These are phyloP conservation scores for Basidiobolus meristosporus DNA, from an alignment of 371 early-diverging fungal genomes.

Conservation along the genomic window DNA sequence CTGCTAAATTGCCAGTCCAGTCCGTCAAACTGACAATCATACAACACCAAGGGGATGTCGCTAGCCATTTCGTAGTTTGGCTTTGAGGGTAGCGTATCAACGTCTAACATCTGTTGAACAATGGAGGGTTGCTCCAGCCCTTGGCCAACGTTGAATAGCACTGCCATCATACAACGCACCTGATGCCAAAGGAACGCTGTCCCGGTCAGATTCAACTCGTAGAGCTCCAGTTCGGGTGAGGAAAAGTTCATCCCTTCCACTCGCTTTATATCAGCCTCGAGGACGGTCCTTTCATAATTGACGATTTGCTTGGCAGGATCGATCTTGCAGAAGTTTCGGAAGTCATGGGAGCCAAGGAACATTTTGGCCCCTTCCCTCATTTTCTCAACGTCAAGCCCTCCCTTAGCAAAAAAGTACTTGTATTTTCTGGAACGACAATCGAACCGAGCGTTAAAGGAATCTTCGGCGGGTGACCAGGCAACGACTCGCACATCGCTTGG, in stretches of 20 bases:
- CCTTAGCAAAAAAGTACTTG: slow-evolving; percentile 74
- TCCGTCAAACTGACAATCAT: slow-evolving; percentile 65
- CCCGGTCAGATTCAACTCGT: slow-evolving; percentile 2
- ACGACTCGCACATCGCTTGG: slow-evolving; percentile 81
- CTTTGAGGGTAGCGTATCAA: slow-evolving; percentile 23
- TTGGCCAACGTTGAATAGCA: slow-evolving; percentile 69
- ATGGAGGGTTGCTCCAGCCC: slow-evolving; percentile 37
- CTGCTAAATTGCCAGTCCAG: too few species aligned
- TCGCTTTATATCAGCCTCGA: slow-evolving; percentile 39
- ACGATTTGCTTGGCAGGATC: slow-evolving; percentile 65
- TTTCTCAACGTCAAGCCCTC: slow-evolving; percentile 39
- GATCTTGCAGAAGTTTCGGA: slow-evolving; percentile 86
- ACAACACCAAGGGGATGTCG: slow-evolving; percentile 70
- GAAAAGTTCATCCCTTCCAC: slow-evolving; percentile 8
- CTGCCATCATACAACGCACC: slow-evolving; percentile 88
- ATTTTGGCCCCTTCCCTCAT: slow-evolving; percentile 59
- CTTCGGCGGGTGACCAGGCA: slow-evolving; percentile 74
- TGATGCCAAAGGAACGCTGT: slow-evolving; percentile 90
- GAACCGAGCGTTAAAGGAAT: slow-evolving; percentile 76
- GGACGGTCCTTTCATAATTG: slow-evolving; percentile 50
- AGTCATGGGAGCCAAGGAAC: slow-evolving; percentile 76
- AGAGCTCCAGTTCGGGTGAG: neutral
- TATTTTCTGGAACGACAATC: slow-evolving; percentile 73
- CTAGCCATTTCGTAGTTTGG: slow-evolving; percentile 73
- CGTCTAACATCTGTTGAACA: slow-evolving; percentile 31